These are phyloP conservation scores for Blastobotrys apis DNA, from an alignment of 1,139 yeast genomes.

Conservation along the genomic window DNA sequence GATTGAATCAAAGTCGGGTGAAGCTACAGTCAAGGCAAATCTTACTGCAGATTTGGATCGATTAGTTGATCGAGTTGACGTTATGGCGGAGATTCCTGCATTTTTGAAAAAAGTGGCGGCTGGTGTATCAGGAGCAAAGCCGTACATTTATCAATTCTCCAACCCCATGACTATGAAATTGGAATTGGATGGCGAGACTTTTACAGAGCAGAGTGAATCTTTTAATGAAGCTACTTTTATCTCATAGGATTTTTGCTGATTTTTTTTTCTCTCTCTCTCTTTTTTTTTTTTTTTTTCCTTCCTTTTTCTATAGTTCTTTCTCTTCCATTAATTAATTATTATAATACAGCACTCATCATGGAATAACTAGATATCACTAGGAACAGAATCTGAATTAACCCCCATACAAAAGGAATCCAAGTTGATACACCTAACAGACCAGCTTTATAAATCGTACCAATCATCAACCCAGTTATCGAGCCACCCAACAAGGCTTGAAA, in stretches of 20 bases:
- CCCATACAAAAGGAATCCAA: constrained; percentile 90
- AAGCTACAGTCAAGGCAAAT: constrained; percentile 34
- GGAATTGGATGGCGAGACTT: constrained; percentile 35
- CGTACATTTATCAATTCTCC: constrained; percentile 88
- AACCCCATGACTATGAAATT: constrained; percentile 44
- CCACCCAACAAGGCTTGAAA: constrained; percentile 68
- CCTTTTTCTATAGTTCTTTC: constrained; percentile 5
- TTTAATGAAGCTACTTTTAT: constrained; percentile 80
- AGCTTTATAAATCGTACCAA: constrained; percentile 66
- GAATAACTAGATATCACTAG: constrained; percentile 64
- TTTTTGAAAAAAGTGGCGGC: constrained; percentile 90
- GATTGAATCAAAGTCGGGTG: constrained; percentile 37
- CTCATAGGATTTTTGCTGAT: constrained; percentile 32
- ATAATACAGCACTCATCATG: constrained; percentile 43
- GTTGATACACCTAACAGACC: constrained; percentile 75
- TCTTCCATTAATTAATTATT: constrained; percentile 4
- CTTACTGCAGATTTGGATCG: constrained; percentile 42
- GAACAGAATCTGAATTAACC: constrained; percentile 59
- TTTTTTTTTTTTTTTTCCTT: constrained; percentile 1
- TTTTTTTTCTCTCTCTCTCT: neutral
- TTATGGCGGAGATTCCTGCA: constrained; percentile 94
- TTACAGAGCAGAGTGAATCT: constrained; percentile 60
- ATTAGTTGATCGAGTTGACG: constrained; percentile 87
- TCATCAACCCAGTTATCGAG: constrained; percentile 65
- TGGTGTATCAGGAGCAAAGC: constrained; percentile 93